These are phyloP conservation scores for Anthracocystis panici-leucophaei DNA, from an alignment of 1,284 basidiomycete species.

Conservation along the genomic window DNA sequence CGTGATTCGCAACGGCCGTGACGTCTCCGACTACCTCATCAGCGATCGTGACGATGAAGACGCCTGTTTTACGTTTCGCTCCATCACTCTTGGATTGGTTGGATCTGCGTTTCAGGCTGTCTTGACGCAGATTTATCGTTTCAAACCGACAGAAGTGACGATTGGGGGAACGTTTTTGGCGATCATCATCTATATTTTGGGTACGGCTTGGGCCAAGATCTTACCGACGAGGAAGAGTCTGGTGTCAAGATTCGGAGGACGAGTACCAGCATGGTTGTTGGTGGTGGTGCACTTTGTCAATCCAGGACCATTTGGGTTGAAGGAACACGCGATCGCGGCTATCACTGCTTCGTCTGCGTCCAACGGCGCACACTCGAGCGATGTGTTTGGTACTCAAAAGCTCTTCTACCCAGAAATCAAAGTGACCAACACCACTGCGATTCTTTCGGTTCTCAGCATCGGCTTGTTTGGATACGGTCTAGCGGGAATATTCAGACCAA, in stretches of 20 bases:
- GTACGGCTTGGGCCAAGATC: constrained; percentile 73
- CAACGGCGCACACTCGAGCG: constrained; percentile 21
- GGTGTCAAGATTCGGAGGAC: constrained; percentile 31
- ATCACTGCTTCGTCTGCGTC: constrained; percentile 74
- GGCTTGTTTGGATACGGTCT: constrained; percentile 78
- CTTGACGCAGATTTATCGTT: constrained; percentile 73
- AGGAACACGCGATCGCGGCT: constrained; percentile 76
- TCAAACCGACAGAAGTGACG: constrained; percentile 75
- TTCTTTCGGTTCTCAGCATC: constrained; percentile 77
- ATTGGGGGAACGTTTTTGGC: constrained; percentile 76
- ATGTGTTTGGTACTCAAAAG: constrained; percentile 39
- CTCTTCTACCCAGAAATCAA: constrained; percentile 41
- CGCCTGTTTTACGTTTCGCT: constrained; percentile 75
- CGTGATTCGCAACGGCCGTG: constrained; percentile 60
- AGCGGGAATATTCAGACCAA: constrained; percentile 64
- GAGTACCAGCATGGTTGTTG: constrained; percentile 67
- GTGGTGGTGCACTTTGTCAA: constrained; percentile 74
- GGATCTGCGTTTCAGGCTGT: constrained; percentile 74
- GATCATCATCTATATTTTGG: constrained; percentile 75
- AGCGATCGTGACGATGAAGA: constrained; percentile 77
- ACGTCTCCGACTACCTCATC: constrained; percentile 76
- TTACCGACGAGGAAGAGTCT: constrained; percentile 70
- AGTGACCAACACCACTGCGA: constrained; percentile 72
- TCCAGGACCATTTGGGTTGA: constrained; percentile 75
- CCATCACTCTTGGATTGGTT: constrained; percentile 74